Evolutionary conservation across 345 rosid genomes (phyloP).

Genomic region (Trapa incisa): DNA sequence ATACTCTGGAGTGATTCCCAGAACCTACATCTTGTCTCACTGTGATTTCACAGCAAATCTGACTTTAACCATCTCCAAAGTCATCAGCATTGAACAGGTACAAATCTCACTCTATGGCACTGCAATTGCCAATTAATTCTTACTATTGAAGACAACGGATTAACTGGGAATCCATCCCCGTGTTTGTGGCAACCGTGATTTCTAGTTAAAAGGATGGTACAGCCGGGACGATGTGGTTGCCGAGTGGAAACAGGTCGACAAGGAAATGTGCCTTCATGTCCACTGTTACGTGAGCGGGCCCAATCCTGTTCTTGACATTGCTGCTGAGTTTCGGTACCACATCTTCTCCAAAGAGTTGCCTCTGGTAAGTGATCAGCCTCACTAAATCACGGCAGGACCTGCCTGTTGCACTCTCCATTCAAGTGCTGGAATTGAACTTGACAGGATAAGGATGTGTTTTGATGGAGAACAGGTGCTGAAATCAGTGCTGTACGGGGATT

Average conservation of each 20-base stretch:
- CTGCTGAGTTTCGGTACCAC: constrained; percentile 83
- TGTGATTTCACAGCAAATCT: constrained; percentile 87
- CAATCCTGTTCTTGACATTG: constrained; percentile 48
- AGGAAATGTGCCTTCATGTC: constrained; percentile 44
- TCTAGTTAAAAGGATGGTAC: constrained; percentile 77
- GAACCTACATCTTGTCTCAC: constrained; percentile 78
- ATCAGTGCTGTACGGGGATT: constrained; percentile 72
- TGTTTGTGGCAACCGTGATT: background rate
- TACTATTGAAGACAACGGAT: background rate
- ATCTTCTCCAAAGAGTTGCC: constrained; percentile 89
- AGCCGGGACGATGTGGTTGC: constrained; percentile 82
- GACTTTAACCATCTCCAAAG: constrained; percentile 64
- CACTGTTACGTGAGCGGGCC: constrained; percentile 84
- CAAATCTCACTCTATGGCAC: background rate
- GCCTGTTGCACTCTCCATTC: too few species aligned
- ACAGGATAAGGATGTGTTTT: background rate
- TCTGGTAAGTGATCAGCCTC: constrained; percentile 35
- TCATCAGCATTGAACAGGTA: constrained; percentile 72
- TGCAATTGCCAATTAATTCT: too few species aligned
- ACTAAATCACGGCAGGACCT: background rate
- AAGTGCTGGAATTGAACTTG: background rate
- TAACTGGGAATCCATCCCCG: background rate
- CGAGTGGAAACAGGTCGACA: constrained; percentile 75
- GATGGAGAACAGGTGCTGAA: constrained; percentile 43
- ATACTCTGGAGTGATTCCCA: constrained; percentile 43